phyloP scores from a whole-genome alignment of 225 moss, liverwort and hornwort species.

The Polytrichum formosum region DNA sequence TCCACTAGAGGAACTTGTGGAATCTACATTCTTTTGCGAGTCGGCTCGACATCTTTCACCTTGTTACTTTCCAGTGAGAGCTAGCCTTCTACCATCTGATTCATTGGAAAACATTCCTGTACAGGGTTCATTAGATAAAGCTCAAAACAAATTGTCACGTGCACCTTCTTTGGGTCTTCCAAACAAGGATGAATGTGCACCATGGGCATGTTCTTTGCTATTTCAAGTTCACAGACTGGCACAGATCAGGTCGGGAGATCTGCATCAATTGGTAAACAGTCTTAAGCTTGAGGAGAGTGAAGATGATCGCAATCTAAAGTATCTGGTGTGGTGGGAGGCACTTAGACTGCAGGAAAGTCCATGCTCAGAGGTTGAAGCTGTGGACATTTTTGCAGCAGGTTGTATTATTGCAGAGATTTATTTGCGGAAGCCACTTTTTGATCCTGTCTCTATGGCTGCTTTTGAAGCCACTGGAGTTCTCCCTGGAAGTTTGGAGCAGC shows the following conservation, averaged over 20 bases:
- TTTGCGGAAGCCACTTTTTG: conserved; percentile 66
- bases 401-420: conserved; percentile 76
- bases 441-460: conserved; percentile 44
- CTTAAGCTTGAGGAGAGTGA: conserved; percentile 37
- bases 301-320: conserved; percentile 28
- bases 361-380: conserved; percentile 37
- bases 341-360: conserved; percentile 20
- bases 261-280: conserved; percentile 32
- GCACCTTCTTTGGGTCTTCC: conserved; percentile 26
- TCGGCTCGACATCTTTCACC: conserved; percentile 66
- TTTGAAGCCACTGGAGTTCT: conserved; percentile 47
- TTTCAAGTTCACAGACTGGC: conserved; percentile 18
- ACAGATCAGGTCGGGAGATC: conserved; percentile 21
- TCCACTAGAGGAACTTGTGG: conserved; percentile 53
- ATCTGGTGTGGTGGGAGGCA: conserved; percentile 38
- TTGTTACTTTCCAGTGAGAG: conserved; percentile 41
- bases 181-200: conserved; percentile 13
- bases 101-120: conserved; percentile 11
- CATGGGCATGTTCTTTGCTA: conserved; percentile 30
- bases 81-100: conserved; percentile 8
- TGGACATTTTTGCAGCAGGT: conserved; percentile 63
- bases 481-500: conserved; percentile 47
- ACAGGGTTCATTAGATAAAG: conserved; percentile 1
- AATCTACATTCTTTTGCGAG: conserved; percentile 57
- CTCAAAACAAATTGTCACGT: conserved; percentile 9